These are phyloP conservation scores for Phytophthora fragariae DNA, from an alignment of 352 stramenopile genomes.

Conservation along the genomic window DNA sequence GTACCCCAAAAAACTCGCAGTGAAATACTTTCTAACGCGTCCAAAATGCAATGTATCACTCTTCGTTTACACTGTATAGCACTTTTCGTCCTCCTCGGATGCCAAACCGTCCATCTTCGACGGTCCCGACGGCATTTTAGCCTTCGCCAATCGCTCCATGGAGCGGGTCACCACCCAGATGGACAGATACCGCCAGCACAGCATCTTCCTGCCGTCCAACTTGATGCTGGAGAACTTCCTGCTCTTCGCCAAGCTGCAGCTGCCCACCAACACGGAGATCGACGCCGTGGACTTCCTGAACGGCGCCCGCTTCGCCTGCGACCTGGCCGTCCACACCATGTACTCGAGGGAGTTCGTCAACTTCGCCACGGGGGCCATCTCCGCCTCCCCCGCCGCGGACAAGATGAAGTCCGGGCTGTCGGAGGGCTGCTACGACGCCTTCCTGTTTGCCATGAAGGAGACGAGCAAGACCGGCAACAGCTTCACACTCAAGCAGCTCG, in stretches of 20 bases:
- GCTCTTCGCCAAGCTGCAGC: constrained; percentile 56
- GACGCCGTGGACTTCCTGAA: constrained; percentile 62
- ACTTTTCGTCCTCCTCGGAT: constrained; percentile 36
- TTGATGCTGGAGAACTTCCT: constrained; percentile 46
- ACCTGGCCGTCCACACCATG: constrained; percentile 60
- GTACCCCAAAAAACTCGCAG: background rate
- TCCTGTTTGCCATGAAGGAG: constrained; percentile 64
- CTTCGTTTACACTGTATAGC: constrained; percentile 1
- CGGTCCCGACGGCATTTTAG: constrained; percentile 37
- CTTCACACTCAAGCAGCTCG: constrained; percentile 57
- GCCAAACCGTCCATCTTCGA: constrained; percentile 38
- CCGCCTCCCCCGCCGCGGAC: constrained; percentile 47
- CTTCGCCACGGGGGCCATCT: constrained; percentile 50
- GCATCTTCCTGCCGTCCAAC: constrained; percentile 47
- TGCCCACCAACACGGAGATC: constrained; percentile 57
- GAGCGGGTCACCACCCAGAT: constrained; percentile 28
- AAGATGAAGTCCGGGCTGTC: constrained; percentile 48
- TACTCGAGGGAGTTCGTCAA: constrained; percentile 66
- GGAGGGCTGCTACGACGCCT: constrained; percentile 56
- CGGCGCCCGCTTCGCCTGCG: constrained; percentile 56
- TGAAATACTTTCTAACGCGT: constrained; percentile 1
- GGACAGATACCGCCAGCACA: constrained; percentile 43
- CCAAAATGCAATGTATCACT: constrained; percentile 3
- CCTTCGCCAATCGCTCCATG: constrained; percentile 37
- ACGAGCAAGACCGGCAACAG: constrained; percentile 54